Evolutionary conservation across 306 rosid genomes (phyloP).

Genomic region (Cajanus cajan): DNA sequence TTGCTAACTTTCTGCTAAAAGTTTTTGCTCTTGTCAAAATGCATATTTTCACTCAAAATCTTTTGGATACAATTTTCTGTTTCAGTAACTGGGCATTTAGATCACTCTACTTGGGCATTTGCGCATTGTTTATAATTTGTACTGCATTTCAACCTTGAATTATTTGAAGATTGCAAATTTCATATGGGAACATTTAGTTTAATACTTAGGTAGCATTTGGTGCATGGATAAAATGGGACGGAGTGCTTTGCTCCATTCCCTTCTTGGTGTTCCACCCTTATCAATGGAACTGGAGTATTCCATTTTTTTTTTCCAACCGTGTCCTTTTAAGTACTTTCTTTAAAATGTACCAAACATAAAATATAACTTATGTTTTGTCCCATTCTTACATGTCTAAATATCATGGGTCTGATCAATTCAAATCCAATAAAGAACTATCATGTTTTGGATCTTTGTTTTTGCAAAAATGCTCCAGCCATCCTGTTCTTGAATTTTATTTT

Average conservation of each 20-base stretch:
- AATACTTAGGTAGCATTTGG: background rate
- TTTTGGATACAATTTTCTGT: background rate
- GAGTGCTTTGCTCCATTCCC: background rate
- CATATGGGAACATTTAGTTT: background rate
- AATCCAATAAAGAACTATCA: background rate
- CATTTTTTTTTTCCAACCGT: background rate
- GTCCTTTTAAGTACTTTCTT: background rate
- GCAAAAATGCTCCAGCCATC: background rate
- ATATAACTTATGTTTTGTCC: background rate
- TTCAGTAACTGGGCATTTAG: background rate
- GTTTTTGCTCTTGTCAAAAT: background rate
- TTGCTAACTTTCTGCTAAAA: background rate
- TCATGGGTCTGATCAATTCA: background rate
- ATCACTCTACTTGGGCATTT: background rate
- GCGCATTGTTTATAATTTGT: background rate
- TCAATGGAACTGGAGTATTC: background rate
- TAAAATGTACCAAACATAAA: background rate
- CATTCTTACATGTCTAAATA: background rate
- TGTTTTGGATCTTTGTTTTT: background rate
- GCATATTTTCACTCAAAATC: background rate
- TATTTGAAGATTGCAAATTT: slow-evolving; percentile 2
- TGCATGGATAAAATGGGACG: background rate
- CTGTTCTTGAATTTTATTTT: background rate
- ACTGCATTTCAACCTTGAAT: background rate
- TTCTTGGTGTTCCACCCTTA: background rate